phyloP scores from a whole-genome alignment of 768 basidiomycete genomes.

The Tricholoma saponaceum region DNA sequence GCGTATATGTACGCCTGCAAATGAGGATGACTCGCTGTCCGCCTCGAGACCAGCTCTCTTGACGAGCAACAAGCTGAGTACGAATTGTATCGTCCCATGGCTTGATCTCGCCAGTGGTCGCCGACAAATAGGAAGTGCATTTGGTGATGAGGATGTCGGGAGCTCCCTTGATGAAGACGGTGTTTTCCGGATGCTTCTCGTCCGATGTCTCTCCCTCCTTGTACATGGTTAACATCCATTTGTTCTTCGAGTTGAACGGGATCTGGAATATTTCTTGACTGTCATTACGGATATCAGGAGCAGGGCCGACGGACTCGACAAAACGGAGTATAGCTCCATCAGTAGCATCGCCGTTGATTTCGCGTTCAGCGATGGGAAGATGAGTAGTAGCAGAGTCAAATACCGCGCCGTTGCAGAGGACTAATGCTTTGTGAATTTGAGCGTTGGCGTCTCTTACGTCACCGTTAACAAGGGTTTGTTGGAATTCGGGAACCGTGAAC shows the following conservation, averaged over 20 bases:
- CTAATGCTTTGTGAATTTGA: constrained; percentile 28
- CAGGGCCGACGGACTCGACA: constrained; percentile 22
- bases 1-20: constrained; percentile 26
- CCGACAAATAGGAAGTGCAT: constrained; percentile 25
- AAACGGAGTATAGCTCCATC: constrained; percentile 53
- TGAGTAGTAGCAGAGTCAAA: constrained; percentile 33
- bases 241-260: constrained; percentile 48
- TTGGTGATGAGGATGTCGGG: constrained; percentile 48
- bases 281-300: constrained; percentile 15
- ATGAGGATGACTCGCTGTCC: constrained; percentile 54
- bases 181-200: constrained; percentile 12
- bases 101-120: constrained; percentile 14
- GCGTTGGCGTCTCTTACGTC: not conserved
- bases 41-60: constrained; percentile 39
- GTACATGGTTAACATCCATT: constrained; percentile 52
- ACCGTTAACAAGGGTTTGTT: constrained; percentile 6
- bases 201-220: constrained; percentile 4
- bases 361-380: constrained; percentile 26
- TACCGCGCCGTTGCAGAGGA: constrained; percentile 55
- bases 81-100: constrained; percentile 22
- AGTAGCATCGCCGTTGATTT: constrained; percentile 44
- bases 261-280: constrained; percentile 30
- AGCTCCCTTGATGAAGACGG: constrained; percentile 53
- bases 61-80: constrained; percentile 18
- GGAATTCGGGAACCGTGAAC: constrained; percentile 21